Conservation (phyloP, 176 grass and related monocot species). For the Raddia guianensis region DNA sequence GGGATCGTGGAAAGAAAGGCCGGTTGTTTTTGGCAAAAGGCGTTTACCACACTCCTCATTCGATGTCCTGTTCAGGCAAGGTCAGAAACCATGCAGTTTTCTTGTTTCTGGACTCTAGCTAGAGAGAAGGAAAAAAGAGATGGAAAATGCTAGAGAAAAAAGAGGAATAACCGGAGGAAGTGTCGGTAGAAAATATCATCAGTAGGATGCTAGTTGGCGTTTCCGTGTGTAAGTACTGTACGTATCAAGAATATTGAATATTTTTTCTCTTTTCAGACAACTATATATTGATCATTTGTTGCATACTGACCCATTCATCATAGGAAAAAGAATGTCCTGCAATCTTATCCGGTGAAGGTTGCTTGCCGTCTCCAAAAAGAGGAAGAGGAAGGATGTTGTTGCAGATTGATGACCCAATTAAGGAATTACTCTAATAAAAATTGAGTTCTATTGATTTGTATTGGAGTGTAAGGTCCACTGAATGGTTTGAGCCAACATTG, state of each 20-base stretch:
- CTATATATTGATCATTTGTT: background rate
- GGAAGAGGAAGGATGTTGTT: background rate
- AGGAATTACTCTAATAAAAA: too few relatives aligned
- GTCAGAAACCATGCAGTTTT: background rate
- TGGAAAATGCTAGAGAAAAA: background rate
- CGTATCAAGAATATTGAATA: background rate
- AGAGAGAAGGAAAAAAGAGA: background rate
- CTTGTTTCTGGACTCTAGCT: conserved; percentile 14
- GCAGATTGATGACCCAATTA: background rate
- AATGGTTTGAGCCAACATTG: background rate
- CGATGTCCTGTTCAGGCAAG: conserved; percentile 6
- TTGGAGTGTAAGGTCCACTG: background rate
- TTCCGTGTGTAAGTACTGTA: background rate
- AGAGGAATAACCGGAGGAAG: conserved; percentile 29
- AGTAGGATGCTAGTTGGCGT: background rate
- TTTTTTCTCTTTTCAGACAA: background rate
- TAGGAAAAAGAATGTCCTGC: background rate
- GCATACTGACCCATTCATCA: background rate
- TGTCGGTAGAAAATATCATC: conserved; percentile 6
- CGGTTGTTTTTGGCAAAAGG: conserved; percentile 12
- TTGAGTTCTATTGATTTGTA: background rate
- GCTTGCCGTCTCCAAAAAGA: background rate
- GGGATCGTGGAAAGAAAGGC: background rate
- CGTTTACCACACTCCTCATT: background rate
- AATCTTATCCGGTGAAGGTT: background rate